phyloP scores from a whole-genome alignment of 495 filamentous ascomycete genomes.

The Jackrogersella minutella region DNA sequence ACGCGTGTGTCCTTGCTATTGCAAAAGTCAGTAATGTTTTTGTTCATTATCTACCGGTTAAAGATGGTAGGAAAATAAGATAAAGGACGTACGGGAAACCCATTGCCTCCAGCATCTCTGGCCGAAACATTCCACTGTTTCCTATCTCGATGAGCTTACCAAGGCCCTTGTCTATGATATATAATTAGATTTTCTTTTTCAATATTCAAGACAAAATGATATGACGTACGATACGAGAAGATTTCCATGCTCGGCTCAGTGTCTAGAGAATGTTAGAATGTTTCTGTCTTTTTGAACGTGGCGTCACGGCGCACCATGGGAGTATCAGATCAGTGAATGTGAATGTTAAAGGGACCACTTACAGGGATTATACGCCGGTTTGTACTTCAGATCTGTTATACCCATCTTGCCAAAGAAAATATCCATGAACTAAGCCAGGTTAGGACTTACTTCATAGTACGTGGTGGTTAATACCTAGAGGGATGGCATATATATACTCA shows the following conservation, averaged over 20 bases:
- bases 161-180: slow-evolving; percentile 70
- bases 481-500: background rate
- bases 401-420: slow-evolving; percentile 97
- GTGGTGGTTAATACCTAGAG: too few relatives aligned
- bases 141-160: slow-evolving; percentile 96
- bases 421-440: slow-evolving; percentile 73
- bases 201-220: too few relatives aligned
- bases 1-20: slow-evolving; percentile 75
- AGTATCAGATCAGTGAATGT: background rate
- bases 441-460: background rate
- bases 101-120: slow-evolving; percentile 87
- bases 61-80: background rate
- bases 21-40: background rate
- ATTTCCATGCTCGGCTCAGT: slow-evolving; percentile 99
- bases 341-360: slow-evolving; percentile 7
- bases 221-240: slow-evolving; percentile 72
- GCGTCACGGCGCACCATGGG: too few relatives aligned
- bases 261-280: slow-evolving; percentile 71
- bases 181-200: slow-evolving; percentile 10
- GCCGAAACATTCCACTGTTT: slow-evolving; percentile 97
- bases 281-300: background rate
- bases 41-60: background rate
- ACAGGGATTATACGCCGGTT: slow-evolving; percentile 78
- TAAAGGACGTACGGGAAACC: slow-evolving; percentile 36
- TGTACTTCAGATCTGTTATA: slow-evolving; percentile 86